Base-by-base conservation (phyloP, 2,329 filamentous ascomycete genomes). In the Aspergillus unguis region DNA sequence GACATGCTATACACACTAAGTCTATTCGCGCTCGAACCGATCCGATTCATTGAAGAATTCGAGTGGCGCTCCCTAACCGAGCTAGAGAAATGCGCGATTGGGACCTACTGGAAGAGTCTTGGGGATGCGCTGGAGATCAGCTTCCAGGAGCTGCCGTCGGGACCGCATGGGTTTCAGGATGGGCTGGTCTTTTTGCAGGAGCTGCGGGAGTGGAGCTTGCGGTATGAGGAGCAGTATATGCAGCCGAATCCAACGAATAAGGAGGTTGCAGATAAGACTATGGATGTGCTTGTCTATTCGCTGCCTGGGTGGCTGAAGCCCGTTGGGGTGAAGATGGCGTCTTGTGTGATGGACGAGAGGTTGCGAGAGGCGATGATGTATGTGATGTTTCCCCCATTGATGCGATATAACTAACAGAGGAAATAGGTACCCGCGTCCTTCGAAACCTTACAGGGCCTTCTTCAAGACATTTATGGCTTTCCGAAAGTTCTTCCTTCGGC, bases 1-100 rank as follows among this genome's bases (percentile, higher is more conserved):
- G 85, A 87, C 58, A 77, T 86, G 73, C 72, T 87, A 0, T 87
- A 86, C 65, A 87, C 84, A 0, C 72, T 87, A 0, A 74, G 77
- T 8, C 65, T 88, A 0, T 89, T 88, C 63, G 78, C 86, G 23
- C 72, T 78, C 0, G 85, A 90, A 64, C 86, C 87, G 1, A 70
- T 80, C 28, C 75, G 80, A 28, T 90, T 86, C 75, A 78, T 87
- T 25, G 67, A 76, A 5, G 69, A 74, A 11, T 88, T 84, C 60
- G 88, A 92, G 64, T 92, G 88, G 87, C 80, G 88, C 2, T 44
- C 73, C 4, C 69, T 89, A 36, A 85, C 80, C 8, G 80, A 85
- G 0, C 76, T 90, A 73, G 88, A 92, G 67, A 65, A 75, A 4
- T 87, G 85, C 55, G 86, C 86, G 0, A 67, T 85, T 25, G 84